These are phyloP conservation scores for Stevia rebaudiana DNA, from an alignment of 140 eudicot species.

Conservation along the genomic window DNA sequence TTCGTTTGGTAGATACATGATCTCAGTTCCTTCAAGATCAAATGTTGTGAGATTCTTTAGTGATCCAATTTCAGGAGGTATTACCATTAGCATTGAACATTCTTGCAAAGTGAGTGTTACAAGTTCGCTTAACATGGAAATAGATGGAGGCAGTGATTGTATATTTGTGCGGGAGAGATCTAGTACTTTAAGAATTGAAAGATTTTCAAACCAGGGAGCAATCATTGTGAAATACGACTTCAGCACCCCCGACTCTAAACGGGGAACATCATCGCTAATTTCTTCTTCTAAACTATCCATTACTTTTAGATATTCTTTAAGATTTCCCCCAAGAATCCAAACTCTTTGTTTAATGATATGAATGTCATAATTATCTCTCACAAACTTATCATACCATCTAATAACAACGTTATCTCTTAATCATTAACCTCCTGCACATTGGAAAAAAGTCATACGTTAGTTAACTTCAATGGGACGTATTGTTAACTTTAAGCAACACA, in stretches of 20 bases:
- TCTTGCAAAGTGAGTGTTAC: constrained; percentile 10
- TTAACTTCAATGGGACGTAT: background rate
- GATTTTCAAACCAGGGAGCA: background rate
- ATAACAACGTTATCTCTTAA: background rate
- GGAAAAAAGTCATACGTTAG: background rate
- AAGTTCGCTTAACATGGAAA: constrained; percentile 19
- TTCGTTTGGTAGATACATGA: constrained; percentile 27
- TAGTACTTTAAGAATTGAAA: constrained; percentile 15
- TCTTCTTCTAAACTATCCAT: background rate
- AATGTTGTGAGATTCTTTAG: constrained; percentile 19
- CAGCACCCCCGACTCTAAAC: background rate
- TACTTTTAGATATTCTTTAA: background rate
- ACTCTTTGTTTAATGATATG: background rate
- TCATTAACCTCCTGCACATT: background rate
- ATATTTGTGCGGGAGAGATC: constrained; percentile 22
- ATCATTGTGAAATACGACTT: background rate
- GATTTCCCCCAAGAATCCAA: background rate
- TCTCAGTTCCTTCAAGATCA: constrained; percentile 35
- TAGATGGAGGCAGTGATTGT: constrained; percentile 24
- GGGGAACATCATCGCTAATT: background rate
- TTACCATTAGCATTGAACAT: constrained; percentile 16
- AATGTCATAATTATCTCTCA: background rate
- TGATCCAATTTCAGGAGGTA: constrained; percentile 25
- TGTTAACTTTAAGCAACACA: background rate
- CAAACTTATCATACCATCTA: background rate